phyloP scores from a whole-genome alignment of 2,329 filamentous ascomycete species.

The Parafenestella ontariensis region DNA sequence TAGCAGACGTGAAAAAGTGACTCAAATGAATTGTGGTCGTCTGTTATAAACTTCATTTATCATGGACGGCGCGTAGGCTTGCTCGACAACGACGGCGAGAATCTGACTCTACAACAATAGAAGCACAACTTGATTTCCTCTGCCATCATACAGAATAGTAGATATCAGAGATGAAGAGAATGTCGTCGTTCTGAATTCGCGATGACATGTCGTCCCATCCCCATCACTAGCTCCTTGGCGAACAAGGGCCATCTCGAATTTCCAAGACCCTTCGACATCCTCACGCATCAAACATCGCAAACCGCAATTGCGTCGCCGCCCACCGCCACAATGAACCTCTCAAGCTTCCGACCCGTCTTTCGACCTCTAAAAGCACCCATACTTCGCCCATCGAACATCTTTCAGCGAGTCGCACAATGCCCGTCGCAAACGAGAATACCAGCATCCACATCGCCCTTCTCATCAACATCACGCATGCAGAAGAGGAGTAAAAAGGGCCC shows the following conservation, averaged over 20 bases:
- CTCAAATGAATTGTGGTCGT: too few relatives aligned
- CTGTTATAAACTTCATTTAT: too few relatives aligned
- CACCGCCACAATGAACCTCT: slow-evolving; percentile 35
- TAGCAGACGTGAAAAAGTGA: too few relatives aligned
- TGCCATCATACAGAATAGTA: too few relatives aligned
- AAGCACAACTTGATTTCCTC: too few relatives aligned
- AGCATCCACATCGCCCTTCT: slow-evolving; percentile 33
- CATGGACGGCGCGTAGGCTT: too few relatives aligned
- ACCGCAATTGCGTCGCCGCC: slow-evolving; percentile 2
- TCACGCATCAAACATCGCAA: slow-evolving; percentile 3
- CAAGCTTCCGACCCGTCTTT: slow-evolving; percentile 31
- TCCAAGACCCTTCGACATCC: not conserved
- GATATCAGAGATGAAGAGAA: too few relatives aligned
- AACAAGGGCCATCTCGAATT: slow-evolving; percentile 1
- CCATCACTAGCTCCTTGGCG: slow-evolving; percentile 1
- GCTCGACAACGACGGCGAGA: too few relatives aligned
- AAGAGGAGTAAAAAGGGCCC: slow-evolving; percentile 34
- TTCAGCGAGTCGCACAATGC: slow-evolving; percentile 21
- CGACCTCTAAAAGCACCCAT: slow-evolving; percentile 19
- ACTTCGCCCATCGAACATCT: slow-evolving; percentile 13
- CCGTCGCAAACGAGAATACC: slow-evolving; percentile 17
- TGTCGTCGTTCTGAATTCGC: too few relatives aligned
- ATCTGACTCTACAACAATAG: too few relatives aligned
- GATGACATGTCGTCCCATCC: not conserved
- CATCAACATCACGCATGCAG: slow-evolving; percentile 36